phyloP scores from a whole-genome alignment of 78 protist species.

The Emiliania huxleyi region DNA sequence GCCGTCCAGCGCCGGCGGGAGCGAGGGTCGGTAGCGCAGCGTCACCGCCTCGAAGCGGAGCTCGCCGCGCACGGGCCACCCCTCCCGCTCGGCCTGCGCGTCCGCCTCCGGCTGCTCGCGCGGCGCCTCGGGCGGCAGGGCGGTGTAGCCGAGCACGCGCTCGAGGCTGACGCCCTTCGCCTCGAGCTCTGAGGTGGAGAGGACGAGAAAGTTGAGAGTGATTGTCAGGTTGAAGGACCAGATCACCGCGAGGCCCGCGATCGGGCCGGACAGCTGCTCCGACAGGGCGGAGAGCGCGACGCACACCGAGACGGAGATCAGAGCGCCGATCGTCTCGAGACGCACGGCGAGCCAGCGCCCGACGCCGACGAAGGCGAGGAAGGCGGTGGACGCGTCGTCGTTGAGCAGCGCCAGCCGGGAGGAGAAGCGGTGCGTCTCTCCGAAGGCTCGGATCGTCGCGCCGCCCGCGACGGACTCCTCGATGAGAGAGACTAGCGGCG shows the following conservation, averaged over 20 bases:
- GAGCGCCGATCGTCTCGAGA: background rate
- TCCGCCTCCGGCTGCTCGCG: background rate
- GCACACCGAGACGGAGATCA: background rate
- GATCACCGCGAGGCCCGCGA: background rate
- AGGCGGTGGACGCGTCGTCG: background rate
- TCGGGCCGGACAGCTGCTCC: background rate
- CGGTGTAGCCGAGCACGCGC: slow-evolving; percentile 12
- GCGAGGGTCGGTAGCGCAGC: slow-evolving; percentile 27
- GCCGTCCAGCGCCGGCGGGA: background rate
- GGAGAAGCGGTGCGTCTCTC: background rate
- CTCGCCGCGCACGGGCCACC: slow-evolving; percentile 36
- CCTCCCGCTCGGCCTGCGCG: background rate
- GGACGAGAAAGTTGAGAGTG: background rate
- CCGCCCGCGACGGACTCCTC: slow-evolving; percentile 80
- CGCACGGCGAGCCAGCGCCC: slow-evolving; percentile 18
- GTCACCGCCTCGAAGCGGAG: background rate
- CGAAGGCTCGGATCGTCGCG: slow-evolving; percentile 55
- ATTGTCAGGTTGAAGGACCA: background rate
- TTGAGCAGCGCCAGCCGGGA: background rate
- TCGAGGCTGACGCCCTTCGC: slow-evolving; percentile 22
- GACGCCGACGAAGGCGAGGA: slow-evolving; percentile 14
- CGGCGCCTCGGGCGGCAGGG: slow-evolving; percentile 25
- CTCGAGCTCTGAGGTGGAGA: slow-evolving; percentile 18
- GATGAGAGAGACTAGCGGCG: slow-evolving; percentile 82
- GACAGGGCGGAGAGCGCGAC: background rate